phyloP scores from a whole-genome alignment of 2,329 filamentous ascomycete genomes.

The Cordyceps farinosa region DNA sequence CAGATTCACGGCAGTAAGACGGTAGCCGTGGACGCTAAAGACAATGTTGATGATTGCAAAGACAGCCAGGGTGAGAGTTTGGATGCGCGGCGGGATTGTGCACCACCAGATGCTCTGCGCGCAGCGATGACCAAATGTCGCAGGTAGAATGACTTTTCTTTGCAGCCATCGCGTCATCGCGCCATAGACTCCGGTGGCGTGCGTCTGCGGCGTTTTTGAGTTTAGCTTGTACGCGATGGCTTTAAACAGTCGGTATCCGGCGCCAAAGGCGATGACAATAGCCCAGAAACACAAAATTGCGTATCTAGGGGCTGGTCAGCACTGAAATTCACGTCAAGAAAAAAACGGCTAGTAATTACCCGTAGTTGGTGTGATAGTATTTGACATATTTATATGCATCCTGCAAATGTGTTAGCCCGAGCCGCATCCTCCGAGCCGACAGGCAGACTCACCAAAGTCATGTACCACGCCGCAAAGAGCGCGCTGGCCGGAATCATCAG shows the following conservation, averaged over 20 bases:
- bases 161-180: constrained; percentile 29
- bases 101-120: constrained; percentile 44
- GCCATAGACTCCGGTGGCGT: background rate
- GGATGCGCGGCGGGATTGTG: constrained; percentile 42
- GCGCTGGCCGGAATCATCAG: constrained; percentile 33
- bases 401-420: constrained; percentile 20
- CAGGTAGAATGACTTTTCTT: constrained; percentile 35
- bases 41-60: constrained; percentile 39
- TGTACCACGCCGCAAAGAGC: constrained; percentile 35
- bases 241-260: constrained; percentile 29
- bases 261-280: constrained; percentile 35
- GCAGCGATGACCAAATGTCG: constrained; percentile 41
- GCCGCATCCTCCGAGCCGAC: background rate
- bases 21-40: constrained; percentile 36
- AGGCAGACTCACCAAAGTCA: constrained; percentile 34
- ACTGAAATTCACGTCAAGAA: constrained; percentile 10
- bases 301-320: constrained; percentile 19
- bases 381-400: constrained; percentile 35
- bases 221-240: constrained; percentile 14
- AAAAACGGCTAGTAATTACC: constrained; percentile 25
- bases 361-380: constrained; percentile 34
- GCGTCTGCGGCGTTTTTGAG: constrained; percentile 8
- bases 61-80: constrained; percentile 36
- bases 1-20: constrained; percentile 35
- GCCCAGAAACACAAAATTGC: constrained; percentile 41